Conservation (phyloP, 371 early-diverging fungal species). For the Mortierella sp. region DNA sequence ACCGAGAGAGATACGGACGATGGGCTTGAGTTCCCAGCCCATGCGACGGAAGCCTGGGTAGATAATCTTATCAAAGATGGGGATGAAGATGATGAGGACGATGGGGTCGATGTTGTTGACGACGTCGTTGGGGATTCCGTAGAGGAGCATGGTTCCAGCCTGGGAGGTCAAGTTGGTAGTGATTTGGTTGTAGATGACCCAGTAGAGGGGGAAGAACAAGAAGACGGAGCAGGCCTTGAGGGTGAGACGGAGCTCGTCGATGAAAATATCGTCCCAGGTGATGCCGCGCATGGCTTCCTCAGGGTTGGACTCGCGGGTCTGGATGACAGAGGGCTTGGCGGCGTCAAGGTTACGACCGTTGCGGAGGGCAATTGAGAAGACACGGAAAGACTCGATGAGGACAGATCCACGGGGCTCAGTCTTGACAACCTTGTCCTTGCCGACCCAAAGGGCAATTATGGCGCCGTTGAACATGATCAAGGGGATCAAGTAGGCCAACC, state of each 20-base stretch:
- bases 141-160: constrained; percentile 77
- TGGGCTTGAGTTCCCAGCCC: constrained; percentile 73
- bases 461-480: constrained; percentile 76
- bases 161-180: constrained; percentile 80
- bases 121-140: constrained; percentile 69
- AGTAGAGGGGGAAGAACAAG: constrained; percentile 81
- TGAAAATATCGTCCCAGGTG: constrained; percentile 81
- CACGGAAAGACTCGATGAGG: constrained; percentile 45
- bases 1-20: constrained; percentile 78
- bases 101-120: constrained; percentile 68
- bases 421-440: constrained; percentile 71
- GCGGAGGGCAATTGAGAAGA: constrained; percentile 41
- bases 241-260: constrained; percentile 76
- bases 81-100: constrained; percentile 76
- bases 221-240: constrained; percentile 79
- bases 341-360: constrained; percentile 54
- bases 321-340: constrained; percentile 50
- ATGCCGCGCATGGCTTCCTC: constrained; percentile 13
- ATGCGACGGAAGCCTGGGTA: constrained; percentile 77
- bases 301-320: constrained; percentile 14
- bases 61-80: constrained; percentile 76
- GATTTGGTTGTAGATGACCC: constrained; percentile 84
- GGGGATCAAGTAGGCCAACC: constrained; percentile 75
- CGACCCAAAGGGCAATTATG: constrained; percentile 65
- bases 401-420: constrained; percentile 71